Percentiles rank a stretch among this genome's conserved stretches.
Evolutionary conservation across 2,329 filamentous ascomycete genomes (phyloP).

Genomic region (Cladosporium oxysporum): DNA sequence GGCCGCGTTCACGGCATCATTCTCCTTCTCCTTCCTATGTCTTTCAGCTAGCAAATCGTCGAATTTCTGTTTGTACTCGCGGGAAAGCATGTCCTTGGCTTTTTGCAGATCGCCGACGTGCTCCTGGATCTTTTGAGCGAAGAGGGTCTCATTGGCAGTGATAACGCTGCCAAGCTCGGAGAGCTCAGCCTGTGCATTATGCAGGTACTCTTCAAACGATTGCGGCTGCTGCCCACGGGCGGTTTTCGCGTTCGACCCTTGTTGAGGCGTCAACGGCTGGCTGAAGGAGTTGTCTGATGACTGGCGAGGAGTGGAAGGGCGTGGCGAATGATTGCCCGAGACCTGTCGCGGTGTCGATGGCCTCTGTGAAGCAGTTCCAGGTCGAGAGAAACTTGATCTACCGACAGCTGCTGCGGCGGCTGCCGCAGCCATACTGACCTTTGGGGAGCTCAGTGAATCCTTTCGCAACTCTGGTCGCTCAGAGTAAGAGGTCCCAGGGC

Average conservation of each 20-base stretch:
- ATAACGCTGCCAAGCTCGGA: constrained; percentile 39
- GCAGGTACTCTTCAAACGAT: constrained; percentile 41
- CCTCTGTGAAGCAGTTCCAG: neutral
- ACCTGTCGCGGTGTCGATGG: constrained; percentile 5
- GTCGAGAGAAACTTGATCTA: neutral
- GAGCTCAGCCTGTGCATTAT: constrained; percentile 36
- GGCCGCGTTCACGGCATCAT: constrained; percentile 32
- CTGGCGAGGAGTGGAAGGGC: constrained; percentile 11
- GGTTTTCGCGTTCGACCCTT: neutral
- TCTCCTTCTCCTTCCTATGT: constrained; percentile 34
- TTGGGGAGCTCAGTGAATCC: constrained; percentile 3
- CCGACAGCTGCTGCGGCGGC: constrained; percentile 16
- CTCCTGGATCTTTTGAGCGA: constrained; percentile 39
- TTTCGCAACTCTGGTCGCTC: constrained; percentile 6
- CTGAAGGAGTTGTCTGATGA: neutral
- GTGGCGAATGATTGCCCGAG: neutral
- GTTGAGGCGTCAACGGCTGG: constrained; percentile 2
- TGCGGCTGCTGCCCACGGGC: constrained; percentile 9
- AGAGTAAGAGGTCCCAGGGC: constrained; percentile 11
- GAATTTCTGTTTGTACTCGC: constrained; percentile 38
- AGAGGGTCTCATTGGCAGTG: constrained; percentile 38
- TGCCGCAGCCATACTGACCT: constrained; percentile 14
- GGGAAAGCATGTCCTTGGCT: constrained; percentile 38
- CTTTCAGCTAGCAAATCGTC: constrained; percentile 35
- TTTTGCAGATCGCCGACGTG: constrained; percentile 39